Evolutionary conservation across 768 basidiomycete species (phyloP), one percentile per base, ranked within the genome.

Genomic region (Hericium rajendrae): DNA sequence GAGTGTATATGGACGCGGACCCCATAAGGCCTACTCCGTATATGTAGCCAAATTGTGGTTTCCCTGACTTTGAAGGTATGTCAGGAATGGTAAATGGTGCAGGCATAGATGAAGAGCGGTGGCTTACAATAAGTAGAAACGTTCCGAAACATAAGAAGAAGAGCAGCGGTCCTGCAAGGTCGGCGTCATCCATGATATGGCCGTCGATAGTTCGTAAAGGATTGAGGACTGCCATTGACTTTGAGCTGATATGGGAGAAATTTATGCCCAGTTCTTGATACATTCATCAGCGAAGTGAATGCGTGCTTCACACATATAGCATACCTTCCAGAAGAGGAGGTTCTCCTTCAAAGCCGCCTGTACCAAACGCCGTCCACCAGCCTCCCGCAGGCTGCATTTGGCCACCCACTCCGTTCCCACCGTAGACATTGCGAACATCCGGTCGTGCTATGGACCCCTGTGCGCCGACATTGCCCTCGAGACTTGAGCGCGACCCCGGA

Each of bases 111-210:
- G 9, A 51, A 58, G 39, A 52, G 32, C 38, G 24, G 41, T 51
- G 15, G 83, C 93, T 66, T 57, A 97, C 97, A 60, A 98, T 81
- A 52, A 99, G 81, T 2, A 99, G 79, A 66, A 89, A 92, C 43
- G 89, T 86, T 12, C 87, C 97, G 69, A 98, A 98, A 65, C 91
- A 91, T 69, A 98, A 91, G 68, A 87, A 87, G 74, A 97, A 97
- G 5, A 97, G 82, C 49, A 97, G 81, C 9, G 97, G 97, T 0
- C 97, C 97, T 9, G 95, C 94, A 32, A 99, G 79, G 73, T 99
- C 97, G 20, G 95, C 94, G 65, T 99, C 97, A 71, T 99, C 97
- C 97, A 99, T 99, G 59, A 99, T 98, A 57, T 81, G 86, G 60
- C 88, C 90, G 60, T 97, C 87, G 37, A 94, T 82, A 52, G 76